Base-by-base conservation (phyloP, 2,329 filamentous ascomycete genomes). In the Aspergillus flavus region DNA sequence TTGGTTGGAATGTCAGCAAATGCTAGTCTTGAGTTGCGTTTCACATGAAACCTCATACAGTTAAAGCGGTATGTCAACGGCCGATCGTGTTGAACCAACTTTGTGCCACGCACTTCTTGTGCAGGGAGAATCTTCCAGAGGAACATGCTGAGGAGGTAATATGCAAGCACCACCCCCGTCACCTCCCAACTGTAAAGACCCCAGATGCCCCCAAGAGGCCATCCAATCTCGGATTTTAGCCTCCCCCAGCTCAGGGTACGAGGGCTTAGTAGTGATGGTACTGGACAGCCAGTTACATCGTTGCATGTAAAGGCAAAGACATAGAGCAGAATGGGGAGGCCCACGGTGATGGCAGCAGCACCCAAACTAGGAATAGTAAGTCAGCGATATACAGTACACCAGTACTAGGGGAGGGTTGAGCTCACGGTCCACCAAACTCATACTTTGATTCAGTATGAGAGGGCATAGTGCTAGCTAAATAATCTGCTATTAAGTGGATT, bases 281-380 rank as follows among this genome's bases (percentile, higher is more conserved):
- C 88, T 48, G 94, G 94, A 74, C 94, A 97, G 62, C 94, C 94
- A 11, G 92, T 89, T 64, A 94, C 83, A 75, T 97, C 93, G 80
- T 97, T 97, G 84, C 94, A 97, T 71, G 89, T 82, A 74, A 97
- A 96, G 52, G 89, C 85, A 73, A 94, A 89, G 69, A 88, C 75
- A 79, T 94, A 95, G 71, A 92, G 86, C 68, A 93, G 84, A 48
- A 94, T 64, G 0, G 94, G 94, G 0, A 97, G 86, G 61, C 89
- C 88, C 71, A 95, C 89, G 4, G 90, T 91, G 73, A 97, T 91
- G 64, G 80, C 84, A 61, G 89, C 85, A 46, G 91, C 91, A 61
- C 93, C 93, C 34, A 89, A 82, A 60, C 92, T 94, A 56, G n/a
- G 26, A 46, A 41, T 66, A 26, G 36, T 19, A 60, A 53, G 30